Evolutionary conservation across 2,329 filamentous ascomycete species (phyloP), one percentile per base, ranked within the genome.

Genomic region (Dactylellina parvicollis): DNA sequence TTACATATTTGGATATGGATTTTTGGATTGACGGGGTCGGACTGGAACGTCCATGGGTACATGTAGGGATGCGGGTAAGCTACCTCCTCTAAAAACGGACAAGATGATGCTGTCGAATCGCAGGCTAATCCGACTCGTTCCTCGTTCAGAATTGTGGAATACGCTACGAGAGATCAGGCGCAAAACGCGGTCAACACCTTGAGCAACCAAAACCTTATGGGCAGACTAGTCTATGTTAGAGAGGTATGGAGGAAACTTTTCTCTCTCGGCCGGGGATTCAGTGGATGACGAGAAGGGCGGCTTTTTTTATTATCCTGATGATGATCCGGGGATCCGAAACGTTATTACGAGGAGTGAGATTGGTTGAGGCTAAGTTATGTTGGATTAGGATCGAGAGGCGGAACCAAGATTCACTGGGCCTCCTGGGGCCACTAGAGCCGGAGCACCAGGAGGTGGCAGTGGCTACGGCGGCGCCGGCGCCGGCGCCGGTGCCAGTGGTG

Each of bases 41-140:
- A 89, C 90, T 77, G 75, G 76, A 85, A 86, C 91, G 89, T 91
- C 89, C 89, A 88, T 84, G 86, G 90, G 87, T 87, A 85, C 86
- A 87, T 96, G 90, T 96, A 98, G 94, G 94, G 95, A 92, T 99
- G 94, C 94, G 95, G 95, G 92, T 96, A 89, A 89, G 92, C 88
- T 60, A 44, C 56, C 36, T 66, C 42, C 54, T 42, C 60, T 22
- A 34, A 1, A 3, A 12, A 24, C 18, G 1, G 4, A 49, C 28
- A 47, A 32, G 47, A 52, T 44, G 34, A 16, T 32, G 14, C 24
- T 42, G 38, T 24, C 28, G 69, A 16, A 7, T n/a, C 16, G 9
- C 36, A 18, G 10, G 40, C 10, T n/a, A 22, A 66, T 81, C 85
- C 76, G 83, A 76, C 44, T 44, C 16, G 22, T 8, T 20, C 26